Evolutionary conservation across 306 rosid species (phyloP), one percentile per base, ranked within the genome.

Genomic region (Herpetospermum pedunculosum): DNA sequence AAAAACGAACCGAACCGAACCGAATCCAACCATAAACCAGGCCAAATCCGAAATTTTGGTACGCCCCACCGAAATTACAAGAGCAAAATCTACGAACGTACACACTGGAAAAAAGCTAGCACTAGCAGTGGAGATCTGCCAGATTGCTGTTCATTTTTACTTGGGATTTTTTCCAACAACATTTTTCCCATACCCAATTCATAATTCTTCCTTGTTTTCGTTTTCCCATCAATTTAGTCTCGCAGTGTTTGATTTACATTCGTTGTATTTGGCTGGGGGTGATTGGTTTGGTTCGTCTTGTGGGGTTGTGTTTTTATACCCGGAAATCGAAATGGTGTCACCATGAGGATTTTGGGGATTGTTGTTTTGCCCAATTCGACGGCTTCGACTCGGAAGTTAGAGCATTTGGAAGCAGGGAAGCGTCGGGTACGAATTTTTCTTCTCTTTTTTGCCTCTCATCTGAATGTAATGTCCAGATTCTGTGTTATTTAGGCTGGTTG

Each of bases 361-460:
- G 10, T 70, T 69, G 98, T 89, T 77, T 83, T 91, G 79, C 84
- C 93, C 25, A 86, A 79, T 73, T 79, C 92, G 47, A 84, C 81
- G 80, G 77, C 89, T 34, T 85, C 96, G 11, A 80, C 89, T 64
- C 80, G 84, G 81, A 94, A 94, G 75, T 87, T 87, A 72, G 96
- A 91, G 81, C 96, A 84, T 87, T 92, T 95, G 77, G 89, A 88
- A 84, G 99, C 97, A 78, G 99, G 99, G 72, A 95, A 88, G 82
- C 95, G 95, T 57, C 88, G 95, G 91, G 99, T 94, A 83, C 8
- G 81, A 63, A 8, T 52, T 85, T 79, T 37, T n/a, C 34, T 77
- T 70, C 18, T 34, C 37, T 28, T 75, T 32, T 21, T 53, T 54
- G 9, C 11, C n/a, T 21, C 19, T n/a, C n/a, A n/a, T n/a, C n/a